phyloP scores from a whole-genome alignment of 176 grass and related monocot species.

The Elaeis guineensis region DNA sequence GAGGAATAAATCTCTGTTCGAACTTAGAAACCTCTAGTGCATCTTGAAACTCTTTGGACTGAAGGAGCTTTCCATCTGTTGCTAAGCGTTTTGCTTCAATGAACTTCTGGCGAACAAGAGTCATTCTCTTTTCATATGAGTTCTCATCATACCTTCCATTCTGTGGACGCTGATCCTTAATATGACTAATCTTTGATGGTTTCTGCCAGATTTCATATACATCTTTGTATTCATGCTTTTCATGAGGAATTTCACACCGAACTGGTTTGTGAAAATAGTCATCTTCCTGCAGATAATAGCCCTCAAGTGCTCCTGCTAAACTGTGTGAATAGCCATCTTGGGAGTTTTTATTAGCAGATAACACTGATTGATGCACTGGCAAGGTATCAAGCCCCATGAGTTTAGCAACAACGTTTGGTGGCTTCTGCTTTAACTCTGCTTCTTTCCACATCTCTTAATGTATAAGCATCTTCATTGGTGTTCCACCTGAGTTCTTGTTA shows the following conservation, averaged over 20 bases:
- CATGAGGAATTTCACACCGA: neutral
- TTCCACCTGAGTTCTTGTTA: constrained; percentile 43
- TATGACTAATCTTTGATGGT: constrained; percentile 25
- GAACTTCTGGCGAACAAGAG: constrained; percentile 75
- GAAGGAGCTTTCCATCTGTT: constrained; percentile 70
- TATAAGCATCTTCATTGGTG: constrained; percentile 75
- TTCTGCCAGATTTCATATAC: constrained; percentile 17
- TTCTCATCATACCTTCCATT: constrained; percentile 29
- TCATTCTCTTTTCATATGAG: constrained; percentile 71
- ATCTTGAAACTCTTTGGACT: constrained; percentile 91
- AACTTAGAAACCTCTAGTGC: constrained; percentile 85
- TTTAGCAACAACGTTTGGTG: constrained; percentile 68
- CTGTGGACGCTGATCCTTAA: constrained; percentile 10
- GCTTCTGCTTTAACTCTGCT: constrained; percentile 38
- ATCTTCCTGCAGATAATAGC: constrained; percentile 40
- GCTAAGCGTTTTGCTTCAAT: constrained; percentile 79
- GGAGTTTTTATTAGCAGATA: constrained; percentile 1
- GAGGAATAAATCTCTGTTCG: constrained; percentile 85
- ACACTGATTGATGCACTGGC: constrained; percentile 31
- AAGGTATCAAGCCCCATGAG: constrained; percentile 77
- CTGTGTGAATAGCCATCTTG: constrained; percentile 20
- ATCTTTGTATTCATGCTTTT: constrained; percentile 12
- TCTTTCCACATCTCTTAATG: constrained; percentile 87
- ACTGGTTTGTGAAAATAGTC: constrained; percentile 26
- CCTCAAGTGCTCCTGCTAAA: constrained; percentile 17